Evolutionary conservation across 2,329 filamentous ascomycete genomes (phyloP), one percentile per base, ranked within the genome.

Genomic region (Xylaria sp.): DNA sequence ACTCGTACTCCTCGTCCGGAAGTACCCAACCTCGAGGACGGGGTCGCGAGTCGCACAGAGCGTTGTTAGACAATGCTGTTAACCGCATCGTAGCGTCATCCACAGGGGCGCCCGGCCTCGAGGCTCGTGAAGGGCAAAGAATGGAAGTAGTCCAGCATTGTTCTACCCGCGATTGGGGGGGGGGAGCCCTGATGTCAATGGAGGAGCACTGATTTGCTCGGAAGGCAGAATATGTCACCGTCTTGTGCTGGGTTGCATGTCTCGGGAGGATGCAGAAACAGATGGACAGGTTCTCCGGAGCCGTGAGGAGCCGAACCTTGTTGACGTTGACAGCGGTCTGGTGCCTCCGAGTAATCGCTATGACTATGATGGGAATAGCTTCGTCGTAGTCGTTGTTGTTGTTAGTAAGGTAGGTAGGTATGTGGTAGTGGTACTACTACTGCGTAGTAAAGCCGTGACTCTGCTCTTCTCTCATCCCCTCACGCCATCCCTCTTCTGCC

Each of bases 241-340:
- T 61, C 56, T 59, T 42, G 19, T 44, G 52, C 42, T 57, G 59
- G 53, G 35, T 59, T 51, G 59, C 57, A 57, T 59, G 59, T 61
- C 54, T 60, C 62, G 62, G 62, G 62, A 60, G 46, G 55, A 57
- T 64, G 62, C 60, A 64, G 58, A 59, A 51, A 51, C 49, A 51
- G 52, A 60, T 63, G 34, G 51, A 60, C 52, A 39, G 55, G 42
- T 55, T 49, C 57, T 59, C 62, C 58, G 60, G 54, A 34, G 55
- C 62, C 60, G 62, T 60, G 60, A 42, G 46, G 55, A 63, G 55
- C 57, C 60, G 60, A 57, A 35, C 52, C 46, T 57, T 39, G 52
- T 54, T 47, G 53, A 48, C 11, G 49, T 54, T 47, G 53, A 48
- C 11, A 54, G 54, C 39, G 52, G 46, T 49, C 37, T 55, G n/a